Evolutionary conservation across 78 protist species (phyloP).

Genomic region (Goniomonas avonlea): DNA sequence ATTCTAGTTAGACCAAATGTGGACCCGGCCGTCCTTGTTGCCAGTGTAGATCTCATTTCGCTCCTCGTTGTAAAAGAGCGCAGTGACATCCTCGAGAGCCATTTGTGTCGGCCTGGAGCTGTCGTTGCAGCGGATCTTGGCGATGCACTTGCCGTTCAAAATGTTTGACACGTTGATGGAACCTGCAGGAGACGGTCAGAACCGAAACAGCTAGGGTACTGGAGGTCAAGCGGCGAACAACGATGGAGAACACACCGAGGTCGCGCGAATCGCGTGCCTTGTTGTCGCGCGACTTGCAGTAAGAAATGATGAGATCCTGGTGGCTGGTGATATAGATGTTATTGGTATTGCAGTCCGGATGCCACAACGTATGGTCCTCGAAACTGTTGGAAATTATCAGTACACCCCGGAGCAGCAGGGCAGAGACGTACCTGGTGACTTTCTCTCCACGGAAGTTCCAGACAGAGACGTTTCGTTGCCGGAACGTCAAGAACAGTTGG

Average conservation of each 20-base stretch:
- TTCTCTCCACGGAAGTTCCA: slow-evolving; percentile 3
- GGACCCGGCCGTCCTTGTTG: slow-evolving; percentile 4
- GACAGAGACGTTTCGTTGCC: not conserved
- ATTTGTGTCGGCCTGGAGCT: not conserved
- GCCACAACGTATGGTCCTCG: slow-evolving; percentile 19
- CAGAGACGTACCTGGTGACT: not conserved
- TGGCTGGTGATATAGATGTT: slow-evolving; percentile 24
- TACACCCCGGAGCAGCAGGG: not conserved
- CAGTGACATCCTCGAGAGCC: slow-evolving; percentile 7
- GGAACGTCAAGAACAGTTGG: slow-evolving; percentile 7
- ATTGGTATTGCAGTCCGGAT: slow-evolving; percentile 22
- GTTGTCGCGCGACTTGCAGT: too few relatives aligned
- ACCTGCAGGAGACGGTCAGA: too few relatives aligned
- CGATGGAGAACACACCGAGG: too few relatives aligned
- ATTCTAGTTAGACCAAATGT: slow-evolving; percentile 4
- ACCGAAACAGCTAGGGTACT: too few relatives aligned
- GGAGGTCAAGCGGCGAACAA: too few relatives aligned
- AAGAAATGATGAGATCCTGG: slow-evolving; percentile 20
- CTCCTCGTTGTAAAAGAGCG: slow-evolving; percentile 28
- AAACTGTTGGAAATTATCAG: too few relatives aligned
- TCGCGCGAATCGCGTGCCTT: too few relatives aligned
- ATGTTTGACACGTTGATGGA: slow-evolving; percentile 15
- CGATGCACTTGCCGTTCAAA: not conserved
- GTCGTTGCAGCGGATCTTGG: not conserved
- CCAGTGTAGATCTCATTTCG: slow-evolving; percentile 21